phyloP scores from a whole-genome alignment of 192 early-diverging fungal species.

The Coemansia sp. region DNA sequence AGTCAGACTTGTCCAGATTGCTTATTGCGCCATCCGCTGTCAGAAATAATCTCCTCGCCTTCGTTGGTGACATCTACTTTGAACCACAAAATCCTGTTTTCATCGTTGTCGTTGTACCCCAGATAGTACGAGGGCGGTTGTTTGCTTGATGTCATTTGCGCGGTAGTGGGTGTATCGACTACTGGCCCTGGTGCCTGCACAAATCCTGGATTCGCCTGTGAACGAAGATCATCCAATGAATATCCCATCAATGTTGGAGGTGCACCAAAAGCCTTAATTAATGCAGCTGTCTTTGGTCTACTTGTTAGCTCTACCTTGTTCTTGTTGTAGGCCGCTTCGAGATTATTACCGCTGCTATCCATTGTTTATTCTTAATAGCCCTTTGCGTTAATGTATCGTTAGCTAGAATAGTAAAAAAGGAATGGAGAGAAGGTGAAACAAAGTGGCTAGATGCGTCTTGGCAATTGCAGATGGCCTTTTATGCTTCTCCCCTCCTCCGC shows the following conservation, averaged over 20 bases:
- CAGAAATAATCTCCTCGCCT: constrained; percentile 20
- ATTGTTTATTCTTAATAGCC: too few relatives aligned
- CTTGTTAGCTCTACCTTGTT: constrained; percentile 12
- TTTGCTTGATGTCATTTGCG: neutral
- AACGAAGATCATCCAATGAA: constrained; percentile 13
- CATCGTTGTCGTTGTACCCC: constrained; percentile 15
- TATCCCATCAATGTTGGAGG: constrained; percentile 24
- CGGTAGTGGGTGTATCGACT: neutral
- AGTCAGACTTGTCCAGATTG: neutral
- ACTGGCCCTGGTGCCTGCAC: constrained; percentile 7
- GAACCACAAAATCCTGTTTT: constrained; percentile 35
- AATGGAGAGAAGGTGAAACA: too few relatives aligned
- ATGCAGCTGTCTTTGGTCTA: constrained; percentile 4
- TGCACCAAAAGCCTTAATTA: constrained; percentile 17
- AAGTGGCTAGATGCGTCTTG: too few relatives aligned
- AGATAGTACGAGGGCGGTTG: constrained; percentile 28
- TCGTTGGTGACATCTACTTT: constrained; percentile 19
- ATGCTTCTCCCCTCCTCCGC: too few relatives aligned
- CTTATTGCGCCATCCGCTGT: constrained; percentile 11
- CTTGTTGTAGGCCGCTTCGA: constrained; percentile 9
- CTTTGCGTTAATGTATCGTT: too few relatives aligned
- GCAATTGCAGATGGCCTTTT: too few relatives aligned
- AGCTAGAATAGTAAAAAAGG: too few relatives aligned
- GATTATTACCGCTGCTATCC: neutral
- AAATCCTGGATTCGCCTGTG: constrained; percentile 9